Evolutionary conservation across 345 rosid genomes (phyloP).

Genomic region (Melastoma malabathricum): DNA sequence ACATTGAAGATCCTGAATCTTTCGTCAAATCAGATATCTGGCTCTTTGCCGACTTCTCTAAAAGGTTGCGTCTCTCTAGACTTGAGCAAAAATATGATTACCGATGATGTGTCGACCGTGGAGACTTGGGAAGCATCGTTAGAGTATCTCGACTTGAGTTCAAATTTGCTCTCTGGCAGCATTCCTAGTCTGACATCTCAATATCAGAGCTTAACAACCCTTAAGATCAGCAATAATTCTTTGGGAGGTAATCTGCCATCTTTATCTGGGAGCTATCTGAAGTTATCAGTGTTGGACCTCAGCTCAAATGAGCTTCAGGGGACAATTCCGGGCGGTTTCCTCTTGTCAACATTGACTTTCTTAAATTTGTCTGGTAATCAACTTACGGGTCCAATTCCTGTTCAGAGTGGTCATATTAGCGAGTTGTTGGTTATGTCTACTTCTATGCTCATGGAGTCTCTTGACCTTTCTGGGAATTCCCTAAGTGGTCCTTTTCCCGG

Average conservation of each 20-base stretch:
- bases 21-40: constrained; percentile 58
- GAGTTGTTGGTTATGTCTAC: constrained; percentile 37
- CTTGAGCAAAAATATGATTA: constrained; percentile 61
- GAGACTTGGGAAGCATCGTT: constrained; percentile 58
- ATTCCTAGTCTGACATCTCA: constrained; percentile 43
- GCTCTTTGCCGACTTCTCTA: constrained; percentile 41
- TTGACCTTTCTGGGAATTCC: constrained; percentile 79
- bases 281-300: constrained; percentile 51
- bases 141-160: constrained; percentile 73
- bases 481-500: constrained; percentile 50
- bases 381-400: constrained; percentile 57
- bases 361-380: constrained; percentile 76
- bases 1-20: constrained; percentile 57
- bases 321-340: constrained; percentile 44
- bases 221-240: constrained; percentile 58
- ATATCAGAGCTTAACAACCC: constrained; percentile 32
- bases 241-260: constrained; percentile 55
- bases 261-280: constrained; percentile 26
- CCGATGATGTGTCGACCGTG: constrained; percentile 44
- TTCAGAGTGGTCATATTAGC: constrained; percentile 39
- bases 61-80: constrained; percentile 36
- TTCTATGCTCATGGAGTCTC: constrained; percentile 50
- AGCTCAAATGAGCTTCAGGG: constrained; percentile 64
- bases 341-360: constrained; percentile 37
- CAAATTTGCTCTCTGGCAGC: constrained; percentile 62